Percentiles rank a stretch among this genome's conserved stretches.
These are phyloP conservation scores for Hypoxylon sp. DNA, from an alignment of 2,329 filamentous ascomycete species.

Conservation along the genomic window DNA sequence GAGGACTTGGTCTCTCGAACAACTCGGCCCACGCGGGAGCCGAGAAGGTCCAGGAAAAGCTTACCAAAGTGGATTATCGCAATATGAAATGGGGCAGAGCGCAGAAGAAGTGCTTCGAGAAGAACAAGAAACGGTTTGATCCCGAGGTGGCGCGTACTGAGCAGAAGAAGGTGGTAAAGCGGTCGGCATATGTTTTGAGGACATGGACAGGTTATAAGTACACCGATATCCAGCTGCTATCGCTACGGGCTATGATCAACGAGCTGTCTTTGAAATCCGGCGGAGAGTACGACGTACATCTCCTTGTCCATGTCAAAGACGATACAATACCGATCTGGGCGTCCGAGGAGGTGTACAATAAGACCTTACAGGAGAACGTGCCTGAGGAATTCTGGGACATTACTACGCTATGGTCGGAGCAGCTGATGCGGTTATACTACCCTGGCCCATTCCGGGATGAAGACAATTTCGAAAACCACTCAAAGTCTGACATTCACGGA, in stretches of 20 bases:
- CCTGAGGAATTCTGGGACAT: constrained; percentile 76
- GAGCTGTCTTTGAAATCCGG: constrained; percentile 74
- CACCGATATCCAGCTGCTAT: constrained; percentile 73
- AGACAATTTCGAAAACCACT: constrained; percentile 56
- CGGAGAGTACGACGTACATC: constrained; percentile 72
- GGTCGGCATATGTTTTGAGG: constrained; percentile 73
- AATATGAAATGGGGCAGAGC: constrained; percentile 53
- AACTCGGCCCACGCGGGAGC: constrained; percentile 71
- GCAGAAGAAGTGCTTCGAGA: constrained; percentile 55
- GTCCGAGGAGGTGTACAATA: constrained; percentile 55
- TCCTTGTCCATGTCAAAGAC: constrained; percentile 61
- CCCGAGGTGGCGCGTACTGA: constrained; percentile 13
- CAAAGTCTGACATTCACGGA: constrained; percentile 62
- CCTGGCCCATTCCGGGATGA: constrained; percentile 68
- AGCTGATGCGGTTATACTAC: constrained; percentile 75
- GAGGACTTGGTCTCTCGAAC: constrained; percentile 71
- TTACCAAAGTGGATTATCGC: constrained; percentile 55
- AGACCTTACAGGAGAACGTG: constrained; percentile 68
- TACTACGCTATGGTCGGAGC: constrained; percentile 76
- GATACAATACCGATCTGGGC: constrained; percentile 56
- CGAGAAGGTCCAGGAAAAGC: constrained; percentile 57
- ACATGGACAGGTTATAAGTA: constrained; percentile 76
- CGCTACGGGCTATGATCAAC: constrained; percentile 73
- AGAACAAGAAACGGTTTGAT: constrained; percentile 65
- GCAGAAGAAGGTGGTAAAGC: constrained; percentile 47